Evolutionary conservation across 1,139 yeast species (phyloP).

Genomic region (Suhomyces choctaworum): DNA sequence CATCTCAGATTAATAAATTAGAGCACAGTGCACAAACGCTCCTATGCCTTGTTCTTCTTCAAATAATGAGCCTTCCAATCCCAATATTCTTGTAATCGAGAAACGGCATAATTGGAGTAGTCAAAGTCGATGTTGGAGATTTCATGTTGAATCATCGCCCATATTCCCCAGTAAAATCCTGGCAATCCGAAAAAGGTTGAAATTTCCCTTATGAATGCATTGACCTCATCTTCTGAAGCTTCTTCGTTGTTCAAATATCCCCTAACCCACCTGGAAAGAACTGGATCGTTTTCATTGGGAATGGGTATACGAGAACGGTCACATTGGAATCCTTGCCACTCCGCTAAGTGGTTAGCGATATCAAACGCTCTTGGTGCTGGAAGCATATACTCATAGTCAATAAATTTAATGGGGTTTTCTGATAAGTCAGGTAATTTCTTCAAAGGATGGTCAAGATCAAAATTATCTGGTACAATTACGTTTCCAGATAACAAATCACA

Average conservation of each 20-base stretch:
- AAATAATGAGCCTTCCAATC: constrained; percentile 52
- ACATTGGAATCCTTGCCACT: constrained; percentile 86
- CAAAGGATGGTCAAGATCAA: constrained; percentile 17
- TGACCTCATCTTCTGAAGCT: constrained; percentile 27
- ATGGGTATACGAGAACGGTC: constrained; percentile 59
- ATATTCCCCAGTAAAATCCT: constrained; percentile 83
- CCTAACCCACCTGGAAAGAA: constrained; percentile 55
- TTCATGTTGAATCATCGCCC: constrained; percentile 77
- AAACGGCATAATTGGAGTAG: constrained; percentile 60
- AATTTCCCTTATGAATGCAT: constrained; percentile 53
- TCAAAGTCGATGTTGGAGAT: constrained; percentile 75
- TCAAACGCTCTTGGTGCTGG: constrained; percentile 83
- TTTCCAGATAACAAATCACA: constrained; percentile 75
- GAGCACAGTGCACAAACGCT: no score
- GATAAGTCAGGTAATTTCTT: constrained; percentile 27
- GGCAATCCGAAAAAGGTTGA: constrained; percentile 71
- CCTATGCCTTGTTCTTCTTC: constrained; percentile 8
- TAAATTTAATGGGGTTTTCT: constrained; percentile 58
- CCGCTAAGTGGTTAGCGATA: constrained; percentile 82
- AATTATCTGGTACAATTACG: constrained; percentile 56
- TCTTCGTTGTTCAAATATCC: constrained; percentile 43
- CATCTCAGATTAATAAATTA: neutral
- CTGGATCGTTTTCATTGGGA: constrained; percentile 45
- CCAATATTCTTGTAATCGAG: constrained; percentile 68
- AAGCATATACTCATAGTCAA: constrained; percentile 79